Conservation (phyloP, 371 early-diverging fungal species). For the Rhizopus delemar region DNA sequence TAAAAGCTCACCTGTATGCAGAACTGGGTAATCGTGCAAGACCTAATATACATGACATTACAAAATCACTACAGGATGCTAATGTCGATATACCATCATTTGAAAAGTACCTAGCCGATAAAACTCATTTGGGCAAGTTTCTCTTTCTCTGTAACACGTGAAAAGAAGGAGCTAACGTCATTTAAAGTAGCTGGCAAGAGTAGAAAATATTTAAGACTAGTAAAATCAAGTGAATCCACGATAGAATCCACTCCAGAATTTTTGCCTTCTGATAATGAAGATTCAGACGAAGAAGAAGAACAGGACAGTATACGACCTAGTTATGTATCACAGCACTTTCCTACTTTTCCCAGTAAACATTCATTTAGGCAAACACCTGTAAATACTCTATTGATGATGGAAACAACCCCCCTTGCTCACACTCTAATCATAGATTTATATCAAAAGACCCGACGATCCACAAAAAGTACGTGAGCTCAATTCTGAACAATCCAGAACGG, state of each 20-base stretch:
- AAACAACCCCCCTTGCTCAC: not conserved
- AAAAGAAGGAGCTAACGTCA: not conserved
- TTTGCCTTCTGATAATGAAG: constrained; percentile 50
- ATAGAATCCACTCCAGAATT: constrained; percentile 40
- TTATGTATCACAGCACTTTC: constrained; percentile 57
- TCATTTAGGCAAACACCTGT: constrained; percentile 66
- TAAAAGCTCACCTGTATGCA: constrained; percentile 49
- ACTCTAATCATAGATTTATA: constrained; percentile 48
- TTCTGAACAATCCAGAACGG: constrained; percentile 64
- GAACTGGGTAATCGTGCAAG: constrained; percentile 56
- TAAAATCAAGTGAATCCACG: constrained; percentile 25
- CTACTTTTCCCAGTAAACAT: constrained; percentile 61
- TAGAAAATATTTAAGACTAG: constrained; percentile 27
- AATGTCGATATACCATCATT: constrained; percentile 36
- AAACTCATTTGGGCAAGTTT: not conserved
- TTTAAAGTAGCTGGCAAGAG: constrained; percentile 5
- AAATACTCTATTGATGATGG: constrained; percentile 17
- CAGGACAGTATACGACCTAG: constrained; percentile 30
- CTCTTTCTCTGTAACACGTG: not conserved
- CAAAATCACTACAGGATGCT: constrained; percentile 43
- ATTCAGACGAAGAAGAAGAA: constrained; percentile 39
- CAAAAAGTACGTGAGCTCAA: constrained; percentile 63
- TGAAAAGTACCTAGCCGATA: constrained; percentile 30
- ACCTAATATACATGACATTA: constrained; percentile 58
- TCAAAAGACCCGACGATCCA: constrained; percentile 59